phyloP scores from a whole-genome alignment of 2,329 filamentous ascomycete genomes.

The Phaeophleospora eucalypticola region DNA sequence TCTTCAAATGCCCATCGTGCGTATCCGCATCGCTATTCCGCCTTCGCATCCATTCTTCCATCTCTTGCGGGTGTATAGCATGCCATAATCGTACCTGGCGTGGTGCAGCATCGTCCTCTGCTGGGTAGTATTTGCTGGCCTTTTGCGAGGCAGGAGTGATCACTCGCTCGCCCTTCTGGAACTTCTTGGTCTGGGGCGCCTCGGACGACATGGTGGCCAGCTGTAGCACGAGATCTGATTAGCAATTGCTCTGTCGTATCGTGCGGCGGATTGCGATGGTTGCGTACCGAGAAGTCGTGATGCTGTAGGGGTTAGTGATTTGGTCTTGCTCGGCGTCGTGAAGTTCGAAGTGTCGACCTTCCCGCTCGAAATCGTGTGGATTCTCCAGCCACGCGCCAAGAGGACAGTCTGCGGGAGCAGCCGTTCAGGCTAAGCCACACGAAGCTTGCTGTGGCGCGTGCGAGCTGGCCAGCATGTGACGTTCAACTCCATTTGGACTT shows the following conservation, averaged over 20 bases:
- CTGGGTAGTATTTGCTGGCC: slow-evolving; percentile 99
- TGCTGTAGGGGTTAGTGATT: slow-evolving; percentile 13
- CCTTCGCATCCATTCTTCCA: neutral
- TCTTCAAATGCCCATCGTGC: slow-evolving; percentile 6
- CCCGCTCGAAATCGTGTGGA: neutral
- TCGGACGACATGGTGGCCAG: slow-evolving; percentile 30
- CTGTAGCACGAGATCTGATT: slow-evolving; percentile 2
- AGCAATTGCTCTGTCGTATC: neutral
- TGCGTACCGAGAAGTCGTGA: slow-evolving; percentile 10
- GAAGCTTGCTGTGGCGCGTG: neutral
- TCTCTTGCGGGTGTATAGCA: neutral
- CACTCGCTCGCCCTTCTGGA: slow-evolving; percentile 92
- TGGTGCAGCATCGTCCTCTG: slow-evolving; percentile 79
- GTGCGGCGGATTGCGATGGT: neutral
- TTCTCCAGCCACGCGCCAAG: neutral
- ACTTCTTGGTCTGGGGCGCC: slow-evolving; percentile 72
- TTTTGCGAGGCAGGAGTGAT: slow-evolving; percentile 83
- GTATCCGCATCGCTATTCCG: slow-evolving; percentile 1
- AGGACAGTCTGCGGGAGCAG: neutral
- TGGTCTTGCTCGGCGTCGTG: slow-evolving; percentile 2
- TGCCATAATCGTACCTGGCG: slow-evolving; percentile 74
- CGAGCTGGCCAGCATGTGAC: neutral
- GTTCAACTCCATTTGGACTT: neutral
- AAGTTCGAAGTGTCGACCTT: slow-evolving; percentile 10
- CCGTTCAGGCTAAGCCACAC: neutral